Evolutionary conservation across 2,329 filamentous ascomycete species (phyloP).

Genomic region (Colletotrichum tabaci): DNA sequence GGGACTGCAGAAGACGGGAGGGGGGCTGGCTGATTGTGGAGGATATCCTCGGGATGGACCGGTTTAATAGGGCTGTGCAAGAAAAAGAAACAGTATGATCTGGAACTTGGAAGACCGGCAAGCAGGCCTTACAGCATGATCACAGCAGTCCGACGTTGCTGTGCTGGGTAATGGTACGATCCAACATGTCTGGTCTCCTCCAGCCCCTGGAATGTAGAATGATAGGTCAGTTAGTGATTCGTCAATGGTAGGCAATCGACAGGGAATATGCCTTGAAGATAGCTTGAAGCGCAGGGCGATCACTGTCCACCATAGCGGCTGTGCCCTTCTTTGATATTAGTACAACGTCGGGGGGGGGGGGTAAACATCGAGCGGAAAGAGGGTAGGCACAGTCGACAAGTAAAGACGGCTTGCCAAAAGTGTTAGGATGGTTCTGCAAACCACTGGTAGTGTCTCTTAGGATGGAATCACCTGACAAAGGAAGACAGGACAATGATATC

Average conservation of each 20-base stretch:
- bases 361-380: neutral
- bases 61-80: constrained; percentile 4
- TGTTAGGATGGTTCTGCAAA: neutral
- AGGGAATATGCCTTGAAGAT: constrained; percentile 28
- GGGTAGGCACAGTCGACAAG: neutral
- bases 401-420: neutral
- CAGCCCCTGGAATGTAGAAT: constrained; percentile 7
- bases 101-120: neutral
- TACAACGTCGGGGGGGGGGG: constrained; percentile 12
- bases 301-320: constrained; percentile 3
- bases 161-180: constrained; percentile 22
- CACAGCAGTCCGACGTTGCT: constrained; percentile 6
- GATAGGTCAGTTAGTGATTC: constrained; percentile 4
- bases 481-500: neutral
- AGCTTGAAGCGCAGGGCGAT: constrained; percentile 6
- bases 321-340: constrained; percentile 6
- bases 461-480: neutral
- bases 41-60: constrained; percentile 12
- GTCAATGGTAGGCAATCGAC: constrained; percentile 9
- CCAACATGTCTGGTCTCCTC: constrained; percentile 5
- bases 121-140: constrained; percentile 12
- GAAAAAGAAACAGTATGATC: constrained; percentile 1
- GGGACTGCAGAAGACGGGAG: constrained; percentile 24
- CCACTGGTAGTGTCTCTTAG: neutral
- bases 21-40: constrained; percentile 30